These are phyloP conservation scores for Claviceps purpurea DNA, from an alignment of 2,329 filamentous ascomycete species.

Conservation along the genomic window DNA sequence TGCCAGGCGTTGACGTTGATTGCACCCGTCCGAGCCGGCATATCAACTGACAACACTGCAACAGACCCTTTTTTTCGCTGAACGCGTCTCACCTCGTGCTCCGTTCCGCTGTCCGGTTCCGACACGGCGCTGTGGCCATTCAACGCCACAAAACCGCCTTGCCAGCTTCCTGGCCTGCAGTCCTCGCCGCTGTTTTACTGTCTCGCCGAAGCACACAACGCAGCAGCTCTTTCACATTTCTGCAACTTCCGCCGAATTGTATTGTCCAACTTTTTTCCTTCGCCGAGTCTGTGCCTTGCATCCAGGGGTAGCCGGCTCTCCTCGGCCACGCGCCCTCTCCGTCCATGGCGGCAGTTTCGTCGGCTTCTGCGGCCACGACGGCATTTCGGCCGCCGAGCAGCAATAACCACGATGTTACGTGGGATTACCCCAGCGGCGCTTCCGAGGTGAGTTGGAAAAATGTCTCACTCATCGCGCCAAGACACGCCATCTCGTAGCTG, in stretches of 20 bases:
- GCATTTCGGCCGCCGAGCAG: conserved; percentile 35
- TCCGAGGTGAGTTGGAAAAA: conserved; percentile 23
- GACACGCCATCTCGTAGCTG: not conserved
- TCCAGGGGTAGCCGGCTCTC: conserved; percentile 16
- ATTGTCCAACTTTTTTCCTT: not conserved
- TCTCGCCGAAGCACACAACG: not conserved
- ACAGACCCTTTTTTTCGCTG: not conserved
- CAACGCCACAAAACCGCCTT: not conserved
- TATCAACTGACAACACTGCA: no score
- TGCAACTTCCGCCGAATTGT: no score
- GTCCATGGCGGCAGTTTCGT: conserved; percentile 39
- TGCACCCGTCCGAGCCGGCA: not conserved
- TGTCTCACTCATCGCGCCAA: not conserved
- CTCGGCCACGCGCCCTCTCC: conserved; percentile 8
- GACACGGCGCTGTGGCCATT: not conserved
- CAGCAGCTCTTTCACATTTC: not conserved
- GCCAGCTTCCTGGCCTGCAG: not conserved
- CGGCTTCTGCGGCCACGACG: conserved; percentile 32
- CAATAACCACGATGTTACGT: conserved; percentile 34
- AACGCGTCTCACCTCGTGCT: not conserved
- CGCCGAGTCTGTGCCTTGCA: not conserved
- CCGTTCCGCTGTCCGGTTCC: not conserved
- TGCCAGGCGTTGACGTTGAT: not conserved
- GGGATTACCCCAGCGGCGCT: conserved; percentile 24
- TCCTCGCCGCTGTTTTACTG: no score